Base-by-base conservation (phyloP, 441 rosid species). In the Eutrema salsugineum region DNA sequence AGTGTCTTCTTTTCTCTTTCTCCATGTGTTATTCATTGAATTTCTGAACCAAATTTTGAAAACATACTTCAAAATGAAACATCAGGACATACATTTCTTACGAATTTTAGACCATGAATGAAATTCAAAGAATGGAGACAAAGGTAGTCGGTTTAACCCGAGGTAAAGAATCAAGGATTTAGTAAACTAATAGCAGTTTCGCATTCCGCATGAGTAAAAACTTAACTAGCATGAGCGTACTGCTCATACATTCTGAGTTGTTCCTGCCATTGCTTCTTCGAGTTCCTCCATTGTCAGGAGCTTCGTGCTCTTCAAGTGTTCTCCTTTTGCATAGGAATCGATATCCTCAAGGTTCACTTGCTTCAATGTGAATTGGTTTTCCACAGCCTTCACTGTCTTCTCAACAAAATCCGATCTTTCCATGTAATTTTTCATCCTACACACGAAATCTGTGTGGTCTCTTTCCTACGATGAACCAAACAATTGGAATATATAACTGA, bases 341-440 rank as follows among this genome's bases (percentile, higher is more conserved):
- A 72, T 59, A 46, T 76, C 79, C 17, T 82, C 87, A 77, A 75
- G 56, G 15, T 76, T 71, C 33, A 76, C 47, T 15, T 77, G 47
- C 72, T 79, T 80, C 68, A 87, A 47, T 27, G 82, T 68, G 72
- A 91, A 91, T 73, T 85, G 82, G 63, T 82, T 77, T 81, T 72
- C 83, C 20, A 85, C 68, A 30, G 86, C 86, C 32, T 83, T 77
- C 15, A 83, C 44, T 14, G 90, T 89, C 77, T 72, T 85, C 72
- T 87, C 83, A 1, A 88, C 20, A 83, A 91, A 89, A 61, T 58
- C 64, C 3, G 79, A 61, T 79, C 96, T 89, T 17, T 86, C 80
- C 47, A 91, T 53, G 82, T 80, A 85, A 57, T 86, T 90, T 79
- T 87, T 88, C 91, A 88, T 73, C 14, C 70, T 71, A 78, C 96